Conservation (phyloP, 176 grass and related monocot genomes). For the Eragrostis curvula region DNA sequence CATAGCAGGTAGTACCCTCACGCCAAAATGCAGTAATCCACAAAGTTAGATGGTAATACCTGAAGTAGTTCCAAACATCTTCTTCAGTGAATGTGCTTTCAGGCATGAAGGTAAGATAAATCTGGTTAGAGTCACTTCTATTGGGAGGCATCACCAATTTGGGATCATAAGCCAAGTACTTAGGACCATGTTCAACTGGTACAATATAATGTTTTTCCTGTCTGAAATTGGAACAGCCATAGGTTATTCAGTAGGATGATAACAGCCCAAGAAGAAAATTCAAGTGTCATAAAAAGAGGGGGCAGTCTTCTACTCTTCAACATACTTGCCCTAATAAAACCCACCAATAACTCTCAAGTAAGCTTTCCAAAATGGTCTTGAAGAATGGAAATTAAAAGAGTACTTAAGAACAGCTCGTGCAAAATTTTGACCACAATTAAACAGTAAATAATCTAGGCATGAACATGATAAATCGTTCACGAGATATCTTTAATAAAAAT, state of each 20-base stretch:
- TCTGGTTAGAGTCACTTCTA: constrained; percentile 46
- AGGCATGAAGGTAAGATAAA: constrained; percentile 65
- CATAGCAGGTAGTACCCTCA: neutral
- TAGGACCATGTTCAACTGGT: constrained; percentile 53
- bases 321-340: no score
- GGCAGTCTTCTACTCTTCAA: no score
- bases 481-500: neutral
- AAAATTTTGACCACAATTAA: neutral
- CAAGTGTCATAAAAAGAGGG: no score
- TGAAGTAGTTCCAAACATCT: constrained; percentile 61
- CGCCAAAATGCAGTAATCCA: constrained; percentile 4
- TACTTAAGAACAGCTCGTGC: no score
- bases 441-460: constrained; percentile 10
- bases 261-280: neutral
- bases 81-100: constrained; percentile 62
- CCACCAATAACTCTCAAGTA: no score
- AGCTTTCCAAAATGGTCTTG: no score
- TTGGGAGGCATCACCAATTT: constrained; percentile 39
- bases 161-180: constrained; percentile 8
- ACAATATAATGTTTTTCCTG: constrained; percentile 44
- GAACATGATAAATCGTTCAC: neutral
- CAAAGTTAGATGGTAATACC: constrained; percentile 37
- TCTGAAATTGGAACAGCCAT: constrained; percentile 39
- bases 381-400: no score
- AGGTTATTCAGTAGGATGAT: constrained; percentile 17